A percentile compares a stretch with the other conserved stretches of the same genome.
Conservation (phyloP, 495 filamentous ascomycete genomes). For the Penicillium riverlandense region DNA sequence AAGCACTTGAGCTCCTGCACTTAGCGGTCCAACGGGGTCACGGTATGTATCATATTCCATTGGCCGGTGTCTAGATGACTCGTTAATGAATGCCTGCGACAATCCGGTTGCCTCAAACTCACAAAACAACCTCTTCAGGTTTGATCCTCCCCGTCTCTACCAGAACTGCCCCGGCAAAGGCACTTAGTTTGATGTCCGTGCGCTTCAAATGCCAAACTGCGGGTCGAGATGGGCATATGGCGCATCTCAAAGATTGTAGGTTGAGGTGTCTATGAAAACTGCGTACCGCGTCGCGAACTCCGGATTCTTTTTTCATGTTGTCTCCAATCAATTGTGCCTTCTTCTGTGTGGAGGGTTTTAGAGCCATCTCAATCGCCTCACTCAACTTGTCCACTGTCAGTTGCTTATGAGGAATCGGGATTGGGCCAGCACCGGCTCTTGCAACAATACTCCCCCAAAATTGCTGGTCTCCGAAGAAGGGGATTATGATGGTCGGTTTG, state of each 20-base stretch:
- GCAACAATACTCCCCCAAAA: conserved; percentile 79
- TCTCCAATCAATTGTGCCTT: conserved; percentile 52
- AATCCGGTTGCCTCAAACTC: conserved; percentile 11
- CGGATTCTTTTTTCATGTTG: conserved; percentile 57
- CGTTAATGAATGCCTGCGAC: not conserved
- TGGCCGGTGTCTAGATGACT: conserved; percentile 47
- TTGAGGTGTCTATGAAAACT: conserved; percentile 65
- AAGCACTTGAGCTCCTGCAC: conserved; percentile 64
- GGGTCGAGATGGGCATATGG: conserved; percentile 53
- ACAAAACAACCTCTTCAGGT: conserved; percentile 64
- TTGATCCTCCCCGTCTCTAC: conserved; percentile 54
- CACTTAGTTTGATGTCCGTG: conserved; percentile 55
- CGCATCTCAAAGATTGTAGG: conserved; percentile 53
- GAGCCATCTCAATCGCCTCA: conserved; percentile 49
- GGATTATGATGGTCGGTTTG: conserved; percentile 67
- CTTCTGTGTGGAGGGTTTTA: conserved; percentile 47
- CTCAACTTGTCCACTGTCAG: conserved; percentile 58
- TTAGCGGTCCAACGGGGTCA: conserved; percentile 64
- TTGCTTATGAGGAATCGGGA: conserved; percentile 61
- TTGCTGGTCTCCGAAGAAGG: conserved; percentile 81
- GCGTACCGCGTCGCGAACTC: conserved; percentile 53
- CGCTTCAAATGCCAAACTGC: conserved; percentile 67
- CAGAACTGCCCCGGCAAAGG: conserved; percentile 59
- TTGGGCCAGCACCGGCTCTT: conserved; percentile 62
- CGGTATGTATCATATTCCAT: conserved; percentile 66